Base-by-base conservation (phyloP, 805 yeast genomes). In the Ogataea methylovora region DNA sequence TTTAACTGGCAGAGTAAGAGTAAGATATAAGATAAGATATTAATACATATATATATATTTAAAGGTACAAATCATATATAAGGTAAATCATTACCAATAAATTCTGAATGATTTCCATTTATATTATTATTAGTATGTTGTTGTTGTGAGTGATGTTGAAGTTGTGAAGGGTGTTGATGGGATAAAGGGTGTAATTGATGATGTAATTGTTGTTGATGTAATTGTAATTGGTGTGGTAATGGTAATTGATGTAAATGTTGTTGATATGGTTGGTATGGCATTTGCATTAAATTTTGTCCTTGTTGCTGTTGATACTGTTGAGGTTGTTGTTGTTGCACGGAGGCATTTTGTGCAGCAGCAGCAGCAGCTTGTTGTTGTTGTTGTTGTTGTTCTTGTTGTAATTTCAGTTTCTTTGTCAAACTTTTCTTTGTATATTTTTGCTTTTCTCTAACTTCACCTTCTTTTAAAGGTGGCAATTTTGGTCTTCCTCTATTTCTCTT, bases 1-100 rank as follows among this genome's bases (percentile, higher is more conserved):
- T 79, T 79, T 54, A 83, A 80, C 2, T 79, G 85, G 85, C 79
- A 77, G 60, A 73, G 71, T n/a, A 69, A 68, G 65, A 38, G 54
- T 40, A 48, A 27, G 37, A 12, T 33, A 42, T 16, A 46, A 40
- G 30, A 29, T 42, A 14, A 44, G 23, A 33, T 27, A 16, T 12
- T 11, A 16, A 6, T n/a, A n/a, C n/a, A 15, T 9, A 8, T 21
- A 14, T 12, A 34, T 15, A 14, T 24, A 17, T 17, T 22, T 27
- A n/a, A 13, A 13, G 19, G n/a, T 17, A 19, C 5, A 18, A 7
- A 26, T 28, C 11, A 26, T n/a, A n/a, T n/a, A n/a, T n/a, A n/a
- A n/a, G n/a, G n/a, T n/a, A n/a, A n/a, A n/a, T n/a, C n/a, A n/a
- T n/a, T n/a, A n/a, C n/a, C n/a, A n/a, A n/a, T n/a, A n/a, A n/a